phyloP scores from a whole-genome alignment of 768 basidiomycete genomes.

The Tulasnella calospora region DNA sequence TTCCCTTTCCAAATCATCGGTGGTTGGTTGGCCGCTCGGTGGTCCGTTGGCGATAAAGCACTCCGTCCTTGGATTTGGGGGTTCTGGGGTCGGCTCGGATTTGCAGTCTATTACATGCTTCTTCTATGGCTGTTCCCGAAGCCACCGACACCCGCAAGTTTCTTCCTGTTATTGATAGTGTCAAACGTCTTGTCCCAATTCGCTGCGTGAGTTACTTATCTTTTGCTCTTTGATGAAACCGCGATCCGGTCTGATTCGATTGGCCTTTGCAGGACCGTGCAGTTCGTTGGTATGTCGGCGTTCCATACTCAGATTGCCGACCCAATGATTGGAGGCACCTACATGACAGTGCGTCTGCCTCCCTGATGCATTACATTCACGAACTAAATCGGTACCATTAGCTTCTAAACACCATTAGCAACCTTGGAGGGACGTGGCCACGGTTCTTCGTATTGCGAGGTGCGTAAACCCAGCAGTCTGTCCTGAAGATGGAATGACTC shows the following conservation, averaged over 20 bases:
- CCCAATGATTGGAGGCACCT: constrained; percentile 94
- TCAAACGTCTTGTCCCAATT: constrained; percentile 83
- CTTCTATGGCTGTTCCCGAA: constrained; percentile 82
- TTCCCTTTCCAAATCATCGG: constrained; percentile 96
- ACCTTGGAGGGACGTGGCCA: constrained; percentile 98
- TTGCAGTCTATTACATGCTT: constrained; percentile 65
- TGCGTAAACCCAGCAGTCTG: constrained; percentile 30
- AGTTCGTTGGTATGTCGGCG: constrained; percentile 98
- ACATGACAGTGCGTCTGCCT: constrained; percentile 82
- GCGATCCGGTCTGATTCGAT: neutral
- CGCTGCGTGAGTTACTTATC: constrained; percentile 57
- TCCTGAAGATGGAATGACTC: neutral
- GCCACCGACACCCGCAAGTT: constrained; percentile 56
- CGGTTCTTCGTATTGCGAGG: constrained; percentile 94
- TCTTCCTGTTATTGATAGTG: constrained; percentile 74
- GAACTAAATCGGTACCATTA: constrained; percentile 35
- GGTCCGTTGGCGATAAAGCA: constrained; percentile 75
- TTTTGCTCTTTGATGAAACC: neutral
- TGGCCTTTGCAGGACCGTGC: constrained; percentile 66
- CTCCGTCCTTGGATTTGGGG: constrained; percentile 85
- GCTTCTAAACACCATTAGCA: constrained; percentile 92
- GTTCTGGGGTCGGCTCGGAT: constrained; percentile 79
- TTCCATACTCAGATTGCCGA: constrained; percentile 97
- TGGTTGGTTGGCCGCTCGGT: constrained; percentile 89
- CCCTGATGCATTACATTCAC: neutral